These are phyloP conservation scores for Chlamydomonas sp. DNA, from an alignment of 139 green algal genomes.

Conservation along the genomic window DNA sequence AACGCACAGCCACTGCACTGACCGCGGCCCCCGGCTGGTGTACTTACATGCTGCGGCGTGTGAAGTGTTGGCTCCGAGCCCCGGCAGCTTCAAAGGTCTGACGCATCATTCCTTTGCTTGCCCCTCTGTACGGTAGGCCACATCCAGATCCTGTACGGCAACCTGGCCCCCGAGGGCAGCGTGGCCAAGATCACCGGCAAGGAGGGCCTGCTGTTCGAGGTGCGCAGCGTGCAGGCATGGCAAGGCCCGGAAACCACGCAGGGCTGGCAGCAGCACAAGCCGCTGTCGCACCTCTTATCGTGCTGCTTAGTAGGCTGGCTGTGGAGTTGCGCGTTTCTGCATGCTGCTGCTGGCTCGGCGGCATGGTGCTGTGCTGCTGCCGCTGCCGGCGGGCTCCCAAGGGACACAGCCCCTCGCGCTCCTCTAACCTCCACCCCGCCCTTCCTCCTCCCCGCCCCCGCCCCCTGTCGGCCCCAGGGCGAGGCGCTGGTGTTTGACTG, in stretches of 20 bases:
- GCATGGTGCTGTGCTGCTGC: not conserved
- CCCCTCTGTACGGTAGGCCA: conserved; percentile 18
- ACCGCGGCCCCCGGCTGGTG: too few species aligned
- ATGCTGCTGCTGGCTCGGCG: not conserved
- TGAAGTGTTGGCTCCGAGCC: too few species aligned
- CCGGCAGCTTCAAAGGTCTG: too few species aligned
- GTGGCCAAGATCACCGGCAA: conserved; percentile 99
- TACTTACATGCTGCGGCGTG: too few species aligned
- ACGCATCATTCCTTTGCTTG: not conserved
- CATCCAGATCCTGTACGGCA: conserved; percentile 95
- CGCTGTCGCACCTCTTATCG: not conserved
- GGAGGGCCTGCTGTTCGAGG: conserved; percentile 80
- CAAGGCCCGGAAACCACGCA: too few species aligned
- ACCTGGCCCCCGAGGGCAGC: conserved; percentile 92
- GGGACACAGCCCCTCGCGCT: too few species aligned
- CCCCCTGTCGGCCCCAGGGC: conserved; percentile 32
- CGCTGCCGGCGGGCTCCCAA: too few species aligned
- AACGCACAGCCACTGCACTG: too few species aligned
- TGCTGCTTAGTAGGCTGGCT: not conserved
- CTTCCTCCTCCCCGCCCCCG: too few species aligned
- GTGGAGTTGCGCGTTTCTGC: too few species aligned
- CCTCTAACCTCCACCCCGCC: too few species aligned
- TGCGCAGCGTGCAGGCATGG: not conserved
- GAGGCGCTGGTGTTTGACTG: conserved; percentile 90
- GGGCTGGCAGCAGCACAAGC: not conserved